Evolutionary conservation across 2,329 filamentous ascomycete species (phyloP), one percentile per base, ranked within the genome.

Genomic region (Trichoderma koningiopsis): DNA sequence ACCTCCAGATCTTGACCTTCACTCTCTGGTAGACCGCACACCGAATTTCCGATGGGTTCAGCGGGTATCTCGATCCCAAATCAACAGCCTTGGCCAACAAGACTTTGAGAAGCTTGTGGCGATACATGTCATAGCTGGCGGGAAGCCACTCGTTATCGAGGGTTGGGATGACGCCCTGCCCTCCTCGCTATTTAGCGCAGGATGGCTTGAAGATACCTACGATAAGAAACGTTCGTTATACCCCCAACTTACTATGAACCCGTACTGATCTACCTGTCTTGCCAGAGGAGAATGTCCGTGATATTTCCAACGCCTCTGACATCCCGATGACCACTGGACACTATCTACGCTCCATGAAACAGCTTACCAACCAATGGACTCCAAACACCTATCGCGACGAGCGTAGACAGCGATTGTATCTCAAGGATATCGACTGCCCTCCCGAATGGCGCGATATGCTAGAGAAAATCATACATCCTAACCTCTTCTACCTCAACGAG

Each of bases 391-490:
- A 91, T 77, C 90, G 90, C 70, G 92, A 96, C 72, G 89, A 92
- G 71, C 87, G 88, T 47, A 86, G 92, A 27, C 96, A 99, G 77
- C 89, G 96, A 14, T 88, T 98, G 1, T 99, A 99, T 77, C 82
- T 98, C 29, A 99, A 99, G 76, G 96, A 99, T 77, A 97, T 99
- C 70, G 96, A 99, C 78, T 97, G 94, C 74, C 96, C 96, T 0
- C 82, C 86, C 1, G 89, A 95, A 69, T 99, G 96, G 96, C 89
- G 91, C 63, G 87, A 95, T 33, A 90, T 92, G 69, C 82, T 99
- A 22, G 88, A 89, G 72, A 90, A 91, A 61, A 83, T 93, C 35
- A 91, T 98, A 5, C 94, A 95, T 0, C 87, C 90, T 0, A 89
- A 86, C n/a, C 82, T 98, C 0, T 97, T 94, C 77, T 99, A 98